Conservation (phyloP, 164 flowering plant species). For the Dillenia turbinata region DNA sequence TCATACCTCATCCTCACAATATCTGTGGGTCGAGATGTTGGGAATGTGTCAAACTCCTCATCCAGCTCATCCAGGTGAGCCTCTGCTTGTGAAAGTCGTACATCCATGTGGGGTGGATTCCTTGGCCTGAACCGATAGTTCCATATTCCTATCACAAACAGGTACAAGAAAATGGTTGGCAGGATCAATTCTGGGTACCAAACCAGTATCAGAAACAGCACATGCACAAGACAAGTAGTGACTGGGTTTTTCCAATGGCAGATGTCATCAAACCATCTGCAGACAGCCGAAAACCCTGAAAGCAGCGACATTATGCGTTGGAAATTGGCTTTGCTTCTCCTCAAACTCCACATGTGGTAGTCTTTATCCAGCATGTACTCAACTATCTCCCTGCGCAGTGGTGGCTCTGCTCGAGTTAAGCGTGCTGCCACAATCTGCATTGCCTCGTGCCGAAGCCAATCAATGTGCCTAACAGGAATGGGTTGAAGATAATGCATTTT, state of each 20-base stretch:
- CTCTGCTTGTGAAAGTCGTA: slow-evolving; percentile 54
- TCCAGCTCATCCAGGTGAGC: slow-evolving; percentile 72
- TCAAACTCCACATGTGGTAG: slow-evolving; percentile 65
- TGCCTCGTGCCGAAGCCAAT: slow-evolving; percentile 66
- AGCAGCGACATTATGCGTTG: slow-evolving; percentile 52
- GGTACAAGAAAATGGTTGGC: slow-evolving; percentile 75
- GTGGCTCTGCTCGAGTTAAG: slow-evolving; percentile 74
- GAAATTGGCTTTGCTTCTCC: slow-evolving; percentile 80
- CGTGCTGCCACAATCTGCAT: slow-evolving; percentile 64
- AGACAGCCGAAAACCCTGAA: slow-evolving; percentile 38
- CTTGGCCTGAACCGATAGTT: slow-evolving; percentile 76
- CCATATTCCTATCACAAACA: slow-evolving; percentile 76
- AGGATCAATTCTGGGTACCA: slow-evolving; percentile 81
- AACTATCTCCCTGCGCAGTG: slow-evolving; percentile 59
- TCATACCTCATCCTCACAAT: slow-evolving; percentile 73
- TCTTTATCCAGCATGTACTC: slow-evolving; percentile 84
- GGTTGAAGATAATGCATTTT: slow-evolving; percentile 81
- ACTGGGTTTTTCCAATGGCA: slow-evolving; percentile 72
- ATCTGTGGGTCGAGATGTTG: slow-evolving; percentile 43
- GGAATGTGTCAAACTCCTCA: slow-evolving; percentile 82
- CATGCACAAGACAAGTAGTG: slow-evolving; percentile 63
- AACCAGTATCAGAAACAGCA: slow-evolving; percentile 62
- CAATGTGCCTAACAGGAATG: slow-evolving; percentile 48
- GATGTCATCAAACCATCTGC: slow-evolving; percentile 47
- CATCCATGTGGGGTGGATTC: slow-evolving; percentile 75